Percentiles rank a stretch among this genome's conserved stretches.
Conservation (phyloP, 1,284 basidiomycete species). For the Irpex rosettiformis region DNA sequence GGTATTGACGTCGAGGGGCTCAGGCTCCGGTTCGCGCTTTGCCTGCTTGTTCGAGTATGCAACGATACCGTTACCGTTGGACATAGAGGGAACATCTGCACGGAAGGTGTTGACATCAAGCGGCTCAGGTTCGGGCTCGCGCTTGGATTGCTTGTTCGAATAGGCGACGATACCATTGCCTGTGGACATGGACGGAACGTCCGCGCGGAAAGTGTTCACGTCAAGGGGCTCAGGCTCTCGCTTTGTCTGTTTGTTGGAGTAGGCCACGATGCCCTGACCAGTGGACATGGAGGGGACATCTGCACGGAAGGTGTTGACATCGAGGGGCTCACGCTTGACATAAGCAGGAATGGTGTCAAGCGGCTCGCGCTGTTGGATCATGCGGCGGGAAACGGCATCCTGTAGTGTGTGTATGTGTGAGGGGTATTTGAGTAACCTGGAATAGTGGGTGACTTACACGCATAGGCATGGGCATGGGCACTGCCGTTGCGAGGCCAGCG, state of each 20-base stretch:
- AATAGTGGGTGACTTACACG: constrained; percentile 28
- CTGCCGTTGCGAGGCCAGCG: constrained; percentile 42
- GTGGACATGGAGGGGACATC: constrained; percentile 21
- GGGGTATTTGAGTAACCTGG: not conserved
- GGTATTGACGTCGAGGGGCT: constrained; percentile 18
- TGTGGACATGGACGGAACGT: constrained; percentile 28
- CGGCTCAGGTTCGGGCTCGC: not conserved
- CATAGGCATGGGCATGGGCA: constrained; percentile 41
- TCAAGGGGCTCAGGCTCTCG: constrained; percentile 4
- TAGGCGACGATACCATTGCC: constrained; percentile 27
- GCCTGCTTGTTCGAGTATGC: constrained; percentile 13
- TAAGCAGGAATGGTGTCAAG: constrained; percentile 32
- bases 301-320: constrained; percentile 33
- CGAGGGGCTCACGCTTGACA: constrained; percentile 22
- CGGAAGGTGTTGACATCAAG: constrained; percentile 10
- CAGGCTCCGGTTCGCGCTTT: not conserved
- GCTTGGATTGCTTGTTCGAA: not conserved
- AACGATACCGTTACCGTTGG: constrained; percentile 28
- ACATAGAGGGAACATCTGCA: constrained; percentile 27
- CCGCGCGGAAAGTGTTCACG: constrained; percentile 15
- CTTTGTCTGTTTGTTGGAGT: constrained; percentile 16
- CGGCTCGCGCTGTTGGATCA: constrained; percentile 29
- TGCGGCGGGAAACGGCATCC: constrained; percentile 19
- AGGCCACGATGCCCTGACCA: constrained; percentile 17
- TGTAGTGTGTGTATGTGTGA: constrained; percentile 9